These are phyloP conservation scores for Fusarium heterosporum DNA, from an alignment of 2,329 filamentous ascomycete genomes.

Conservation along the genomic window DNA sequence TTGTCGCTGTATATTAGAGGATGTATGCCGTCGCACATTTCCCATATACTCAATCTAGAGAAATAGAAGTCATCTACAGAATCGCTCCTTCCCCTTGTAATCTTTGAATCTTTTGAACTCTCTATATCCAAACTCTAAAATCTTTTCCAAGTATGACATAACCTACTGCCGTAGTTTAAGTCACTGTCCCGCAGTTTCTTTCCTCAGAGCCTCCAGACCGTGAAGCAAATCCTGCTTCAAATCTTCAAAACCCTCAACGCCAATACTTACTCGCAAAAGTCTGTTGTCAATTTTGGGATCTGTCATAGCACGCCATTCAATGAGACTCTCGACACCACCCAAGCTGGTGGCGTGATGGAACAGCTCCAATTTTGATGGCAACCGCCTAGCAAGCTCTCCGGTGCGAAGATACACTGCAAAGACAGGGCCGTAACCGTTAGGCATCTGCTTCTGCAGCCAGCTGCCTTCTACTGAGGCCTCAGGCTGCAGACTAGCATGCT, in stretches of 20 bases:
- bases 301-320: conserved; percentile 95
- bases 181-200: conserved; percentile 1
- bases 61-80: neutral
- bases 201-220: conserved; percentile 69
- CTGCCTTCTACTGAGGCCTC: conserved; percentile 65
- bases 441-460: conserved; percentile 92
- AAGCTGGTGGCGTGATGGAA: conserved; percentile 97
- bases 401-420: conserved; percentile 79
- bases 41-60: conserved; percentile 1
- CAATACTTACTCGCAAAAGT: conserved; percentile 84
- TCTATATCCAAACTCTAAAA: neutral
- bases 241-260: conserved; percentile 89
- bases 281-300: conserved; percentile 78
- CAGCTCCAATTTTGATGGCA: conserved; percentile 82
- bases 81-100: neutral
- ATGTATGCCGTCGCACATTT: conserved; percentile 4
- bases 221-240: conserved; percentile 78
- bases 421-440: conserved; percentile 87
- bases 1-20: conserved; percentile 4
- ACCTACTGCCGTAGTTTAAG: neutral
- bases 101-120: conserved; percentile 5
- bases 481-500: conserved; percentile 84
- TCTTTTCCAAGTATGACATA: neutral
- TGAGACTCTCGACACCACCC: conserved; percentile 93
- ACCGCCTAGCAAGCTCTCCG: conserved; percentile 68